Evolutionary conservation across 2,329 filamentous ascomycete genomes (phyloP).

Genomic region (Zopfia rhizophila): DNA sequence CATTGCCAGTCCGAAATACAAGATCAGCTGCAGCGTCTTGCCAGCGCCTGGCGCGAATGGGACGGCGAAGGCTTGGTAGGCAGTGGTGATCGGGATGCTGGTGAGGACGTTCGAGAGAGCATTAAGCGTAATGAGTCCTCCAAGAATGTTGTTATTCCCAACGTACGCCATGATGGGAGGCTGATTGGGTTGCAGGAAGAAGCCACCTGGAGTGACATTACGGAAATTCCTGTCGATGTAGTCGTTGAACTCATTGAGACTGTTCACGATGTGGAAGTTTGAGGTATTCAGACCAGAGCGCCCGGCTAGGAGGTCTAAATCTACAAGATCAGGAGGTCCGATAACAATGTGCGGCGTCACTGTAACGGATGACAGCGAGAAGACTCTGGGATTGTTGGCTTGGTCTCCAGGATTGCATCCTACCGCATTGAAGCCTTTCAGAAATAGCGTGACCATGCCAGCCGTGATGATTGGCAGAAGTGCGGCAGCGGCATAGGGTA

Average conservation of each 20-base stretch:
- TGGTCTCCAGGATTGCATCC: conserved; percentile 57
- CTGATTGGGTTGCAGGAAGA: conserved; percentile 75
- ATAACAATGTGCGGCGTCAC: conserved; percentile 49
- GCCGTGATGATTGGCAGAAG: conserved; percentile 82
- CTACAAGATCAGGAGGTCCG: conserved; percentile 51
- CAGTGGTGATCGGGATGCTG: conserved; percentile 74
- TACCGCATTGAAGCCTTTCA: conserved; percentile 66
- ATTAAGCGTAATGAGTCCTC: conserved; percentile 84
- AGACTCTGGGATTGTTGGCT: conserved; percentile 43
- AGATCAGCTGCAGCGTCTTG: conserved; percentile 78
- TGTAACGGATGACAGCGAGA: conserved; percentile 34
- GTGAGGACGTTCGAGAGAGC: conserved; percentile 82
- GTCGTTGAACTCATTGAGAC: conserved; percentile 73
- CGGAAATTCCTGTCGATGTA: conserved; percentile 71
- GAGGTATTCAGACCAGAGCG: conserved; percentile 36
- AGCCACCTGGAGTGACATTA: conserved; percentile 79
- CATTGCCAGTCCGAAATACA: conserved; percentile 84
- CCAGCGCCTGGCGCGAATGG: conserved; percentile 76
- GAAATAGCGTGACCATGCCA: conserved; percentile 80
- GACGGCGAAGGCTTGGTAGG: conserved; percentile 79
- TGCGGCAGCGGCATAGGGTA: conserved; percentile 79
- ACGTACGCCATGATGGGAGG: conserved; percentile 76
- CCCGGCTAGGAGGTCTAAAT: conserved; percentile 40
- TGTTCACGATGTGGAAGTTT: conserved; percentile 67
- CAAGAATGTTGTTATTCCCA: conserved; percentile 70